phyloP scores from a whole-genome alignment of 2,329 filamentous ascomycete species.

The Colletotrichum simmondsii region DNA sequence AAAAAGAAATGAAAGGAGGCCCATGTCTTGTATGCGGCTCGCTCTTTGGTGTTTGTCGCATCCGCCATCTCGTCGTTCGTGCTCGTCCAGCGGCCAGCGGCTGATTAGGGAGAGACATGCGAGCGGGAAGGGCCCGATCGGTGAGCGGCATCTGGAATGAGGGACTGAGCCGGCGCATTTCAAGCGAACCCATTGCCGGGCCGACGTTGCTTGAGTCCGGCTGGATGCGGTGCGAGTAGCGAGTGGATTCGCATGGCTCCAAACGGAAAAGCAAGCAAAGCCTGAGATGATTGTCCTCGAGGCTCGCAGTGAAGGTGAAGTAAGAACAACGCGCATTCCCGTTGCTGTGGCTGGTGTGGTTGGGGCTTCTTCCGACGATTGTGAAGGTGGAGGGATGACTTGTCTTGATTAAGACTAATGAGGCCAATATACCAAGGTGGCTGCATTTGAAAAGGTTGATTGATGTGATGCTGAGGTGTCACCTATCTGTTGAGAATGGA shows the following conservation, averaged over 20 bases:
- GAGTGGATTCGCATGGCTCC: neutral
- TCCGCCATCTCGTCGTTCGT: neutral
- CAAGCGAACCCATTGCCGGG: neutral
- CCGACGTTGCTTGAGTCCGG: neutral
- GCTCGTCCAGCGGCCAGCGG: neutral
- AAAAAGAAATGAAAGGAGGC: constrained; percentile 21
- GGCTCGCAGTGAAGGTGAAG: neutral
- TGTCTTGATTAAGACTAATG: neutral
- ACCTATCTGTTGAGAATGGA: too few relatives aligned
- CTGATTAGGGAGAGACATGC: constrained; percentile 13
- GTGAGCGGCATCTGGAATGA: constrained; percentile 30
- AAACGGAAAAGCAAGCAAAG: constrained; percentile 14
- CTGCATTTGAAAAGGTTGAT: neutral
- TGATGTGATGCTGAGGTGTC: neutral
- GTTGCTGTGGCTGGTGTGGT: neutral
- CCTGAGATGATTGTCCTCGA: neutral
- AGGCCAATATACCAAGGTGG: neutral
- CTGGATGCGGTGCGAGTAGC: constrained; percentile 15
- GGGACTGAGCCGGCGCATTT: neutral
- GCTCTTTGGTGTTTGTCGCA: neutral
- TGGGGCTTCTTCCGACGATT: too few relatives aligned
- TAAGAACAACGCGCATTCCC: neutral
- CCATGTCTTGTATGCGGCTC: constrained; percentile 15
- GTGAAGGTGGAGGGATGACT: neutral
- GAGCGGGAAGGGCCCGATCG: constrained; percentile 27